Conservation (phyloP, 257 asterid species). For the Datura wrightii region DNA sequence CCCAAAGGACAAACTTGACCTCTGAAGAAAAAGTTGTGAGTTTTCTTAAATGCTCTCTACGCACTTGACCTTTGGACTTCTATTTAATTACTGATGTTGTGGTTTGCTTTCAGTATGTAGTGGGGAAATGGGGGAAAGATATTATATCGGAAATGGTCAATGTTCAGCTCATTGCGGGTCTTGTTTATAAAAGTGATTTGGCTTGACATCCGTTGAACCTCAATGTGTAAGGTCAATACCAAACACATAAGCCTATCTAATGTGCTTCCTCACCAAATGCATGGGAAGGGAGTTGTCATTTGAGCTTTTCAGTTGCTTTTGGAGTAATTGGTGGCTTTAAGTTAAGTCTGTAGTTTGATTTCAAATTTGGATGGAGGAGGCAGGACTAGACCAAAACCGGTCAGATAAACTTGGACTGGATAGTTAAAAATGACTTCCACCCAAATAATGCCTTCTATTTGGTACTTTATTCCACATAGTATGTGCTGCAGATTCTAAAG, state of each 20-base stretch:
- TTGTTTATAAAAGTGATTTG: not conserved
- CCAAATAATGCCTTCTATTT: not conserved
- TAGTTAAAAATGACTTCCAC: constrained; percentile 27
- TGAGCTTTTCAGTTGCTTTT: constrained; percentile 16
- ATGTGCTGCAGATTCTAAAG: constrained; percentile 16
- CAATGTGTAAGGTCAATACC: not conserved
- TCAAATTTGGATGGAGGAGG: constrained; percentile 25
- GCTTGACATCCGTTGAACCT: constrained; percentile 2
- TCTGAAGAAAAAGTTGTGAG: constrained; percentile 23
- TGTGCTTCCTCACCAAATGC: constrained; percentile 23
- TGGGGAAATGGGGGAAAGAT: not conserved
- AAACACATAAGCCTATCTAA: not conserved
- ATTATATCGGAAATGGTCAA: constrained; percentile 5
- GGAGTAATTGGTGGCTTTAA: not conserved
- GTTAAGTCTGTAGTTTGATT: not conserved
- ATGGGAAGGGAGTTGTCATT: not conserved
- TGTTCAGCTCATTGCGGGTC: not conserved
- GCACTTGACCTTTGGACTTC: constrained; percentile 12
- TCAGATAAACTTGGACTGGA: constrained; percentile 9
- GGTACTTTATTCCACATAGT: not conserved
- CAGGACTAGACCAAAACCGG: constrained; percentile 13
- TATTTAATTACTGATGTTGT: not conserved
- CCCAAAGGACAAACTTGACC: constrained; percentile 35
- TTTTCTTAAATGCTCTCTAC: not conserved
- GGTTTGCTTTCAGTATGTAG: constrained; percentile 18